Evolutionary conservation across 2,329 filamentous ascomycete species (phyloP).

Genomic region (Seiridium unicorne): DNA sequence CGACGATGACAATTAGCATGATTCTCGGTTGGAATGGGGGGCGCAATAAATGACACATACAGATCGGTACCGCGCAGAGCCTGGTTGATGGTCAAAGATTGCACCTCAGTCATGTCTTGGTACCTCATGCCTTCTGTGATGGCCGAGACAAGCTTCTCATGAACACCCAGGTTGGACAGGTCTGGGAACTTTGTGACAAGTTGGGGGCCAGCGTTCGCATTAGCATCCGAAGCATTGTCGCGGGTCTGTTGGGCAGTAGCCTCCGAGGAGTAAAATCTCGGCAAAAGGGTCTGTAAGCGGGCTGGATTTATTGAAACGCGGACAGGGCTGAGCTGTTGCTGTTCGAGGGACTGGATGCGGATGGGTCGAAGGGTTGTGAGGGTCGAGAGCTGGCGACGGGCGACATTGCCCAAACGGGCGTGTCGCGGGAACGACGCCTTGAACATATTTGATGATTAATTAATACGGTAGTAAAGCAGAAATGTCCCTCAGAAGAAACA

Average conservation of each 20-base stretch:
- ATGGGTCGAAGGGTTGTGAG: conserved; percentile 6
- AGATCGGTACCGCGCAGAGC: conserved; percentile 79
- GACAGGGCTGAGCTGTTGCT: conserved; percentile 1
- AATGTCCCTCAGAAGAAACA: neutral
- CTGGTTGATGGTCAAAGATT: conserved; percentile 77
- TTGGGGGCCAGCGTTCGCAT: conserved; percentile 12
- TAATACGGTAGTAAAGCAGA: neutral
- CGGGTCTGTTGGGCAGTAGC: neutral
- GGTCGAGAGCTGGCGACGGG: conserved; percentile 11
- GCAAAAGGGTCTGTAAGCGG: neutral
- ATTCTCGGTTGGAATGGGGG: neutral
- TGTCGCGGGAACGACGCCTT: conserved; percentile 12
- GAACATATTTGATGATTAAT: conserved; percentile 9
- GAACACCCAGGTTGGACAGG: conserved; percentile 49
- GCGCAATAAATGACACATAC: conserved; percentile 49
- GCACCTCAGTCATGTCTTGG: conserved; percentile 88
- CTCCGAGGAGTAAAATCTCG: conserved; percentile 10
- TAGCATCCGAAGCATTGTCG: neutral
- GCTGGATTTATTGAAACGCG: neutral
- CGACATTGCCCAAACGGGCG: conserved; percentile 11
- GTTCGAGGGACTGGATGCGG: conserved; percentile 8
- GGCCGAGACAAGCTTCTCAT: conserved; percentile 62
- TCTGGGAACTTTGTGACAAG: conserved; percentile 42
- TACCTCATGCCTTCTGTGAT: conserved; percentile 75
- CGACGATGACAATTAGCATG: neutral